Percentiles rank a stretch among this genome's conserved stretches.
phyloP scores from a whole-genome alignment of 176 grass and related monocot species.

The Carex scoparia region DNA sequence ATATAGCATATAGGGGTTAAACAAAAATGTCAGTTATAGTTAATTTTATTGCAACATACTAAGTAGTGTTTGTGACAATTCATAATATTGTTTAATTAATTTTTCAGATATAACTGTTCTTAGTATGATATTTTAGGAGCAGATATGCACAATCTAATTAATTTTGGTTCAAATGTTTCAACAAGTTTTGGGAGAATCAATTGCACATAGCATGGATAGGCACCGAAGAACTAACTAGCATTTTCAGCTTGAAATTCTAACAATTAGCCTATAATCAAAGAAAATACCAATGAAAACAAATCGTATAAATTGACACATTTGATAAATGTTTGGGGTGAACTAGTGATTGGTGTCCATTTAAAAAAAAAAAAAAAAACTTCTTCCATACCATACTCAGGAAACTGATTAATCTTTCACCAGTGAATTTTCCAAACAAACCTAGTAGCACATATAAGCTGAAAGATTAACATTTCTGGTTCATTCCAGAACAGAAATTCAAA shows the following conservation, averaged over 20 bases:
- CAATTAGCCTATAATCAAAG: background rate
- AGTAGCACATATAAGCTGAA: background rate
- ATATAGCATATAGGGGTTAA: background rate
- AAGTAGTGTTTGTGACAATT: background rate
- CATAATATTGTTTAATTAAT: background rate
- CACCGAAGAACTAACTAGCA: background rate
- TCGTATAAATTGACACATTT: background rate
- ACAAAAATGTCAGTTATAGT: background rate
- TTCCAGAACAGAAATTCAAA: background rate
- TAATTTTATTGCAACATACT: background rate
- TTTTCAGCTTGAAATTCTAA: background rate
- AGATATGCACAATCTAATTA: background rate
- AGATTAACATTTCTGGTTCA: background rate
- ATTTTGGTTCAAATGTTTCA: background rate
- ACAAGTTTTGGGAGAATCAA: background rate
- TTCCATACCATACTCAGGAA: background rate
- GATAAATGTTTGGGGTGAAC: background rate
- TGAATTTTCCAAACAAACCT: background rate
- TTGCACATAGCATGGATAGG: background rate
- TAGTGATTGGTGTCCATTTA: background rate
- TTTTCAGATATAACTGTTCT: background rate
- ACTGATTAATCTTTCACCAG: background rate
- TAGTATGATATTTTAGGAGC: background rate
- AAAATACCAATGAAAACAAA: background rate
- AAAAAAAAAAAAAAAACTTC: background rate